Conservation (phyloP, 371 early-diverging fungal species). For the Zychaea mexicana region DNA sequence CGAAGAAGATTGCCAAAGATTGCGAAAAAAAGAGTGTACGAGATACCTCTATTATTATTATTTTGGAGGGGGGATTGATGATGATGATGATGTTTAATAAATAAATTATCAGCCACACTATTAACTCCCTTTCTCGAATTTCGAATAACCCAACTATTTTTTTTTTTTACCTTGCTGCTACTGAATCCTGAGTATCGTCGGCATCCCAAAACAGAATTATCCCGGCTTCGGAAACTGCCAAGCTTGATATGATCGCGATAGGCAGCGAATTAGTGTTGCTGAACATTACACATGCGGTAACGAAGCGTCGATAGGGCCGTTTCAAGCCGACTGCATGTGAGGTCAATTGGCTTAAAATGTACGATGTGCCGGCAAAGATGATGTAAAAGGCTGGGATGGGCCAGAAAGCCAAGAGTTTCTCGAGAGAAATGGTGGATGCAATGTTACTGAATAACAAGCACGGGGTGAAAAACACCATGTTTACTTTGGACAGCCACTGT, state of each 20-base stretch:
- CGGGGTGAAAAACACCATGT: constrained; percentile 76
- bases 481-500: constrained; percentile 70
- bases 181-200: constrained; percentile 61
- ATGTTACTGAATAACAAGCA: constrained; percentile 77
- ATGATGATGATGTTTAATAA: neutral
- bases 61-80: neutral
- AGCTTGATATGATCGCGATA: constrained; percentile 68
- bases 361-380: constrained; percentile 44
- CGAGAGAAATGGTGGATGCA: constrained; percentile 63
- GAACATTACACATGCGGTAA: constrained; percentile 69
- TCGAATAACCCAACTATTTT: too few species aligned
- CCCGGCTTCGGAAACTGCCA: constrained; percentile 68
- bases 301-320: constrained; percentile 60
- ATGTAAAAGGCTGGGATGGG: constrained; percentile 70
- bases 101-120: neutral
- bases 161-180: constrained; percentile 59
- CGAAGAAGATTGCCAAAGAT: constrained; percentile 72
- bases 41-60: constrained; percentile 57
- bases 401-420: constrained; percentile 67
- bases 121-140: constrained; percentile 6
- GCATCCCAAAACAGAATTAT: constrained; percentile 59
- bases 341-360: constrained; percentile 30
- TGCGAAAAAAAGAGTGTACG: constrained; percentile 76
- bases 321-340: constrained; percentile 53
- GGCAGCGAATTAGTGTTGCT: constrained; percentile 77